Conservation (phyloP, 495 filamentous ascomycete genomes). For the Pseudotulostoma volvatum region DNA sequence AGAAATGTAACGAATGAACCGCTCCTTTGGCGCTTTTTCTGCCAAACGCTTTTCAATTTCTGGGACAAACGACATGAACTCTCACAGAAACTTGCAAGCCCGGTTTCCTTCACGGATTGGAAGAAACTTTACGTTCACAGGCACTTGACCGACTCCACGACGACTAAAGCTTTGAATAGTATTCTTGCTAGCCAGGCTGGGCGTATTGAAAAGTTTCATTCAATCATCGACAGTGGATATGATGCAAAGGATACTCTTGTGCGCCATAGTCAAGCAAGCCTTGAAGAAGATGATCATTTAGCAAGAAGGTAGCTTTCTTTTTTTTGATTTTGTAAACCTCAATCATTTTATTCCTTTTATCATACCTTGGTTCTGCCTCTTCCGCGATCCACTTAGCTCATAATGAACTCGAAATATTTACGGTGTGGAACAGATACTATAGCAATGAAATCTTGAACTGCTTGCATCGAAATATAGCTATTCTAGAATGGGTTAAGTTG, state of each 20-base stretch:
- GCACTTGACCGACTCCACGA: slow-evolving; percentile 33
- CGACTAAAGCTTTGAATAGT: slow-evolving; percentile 44
- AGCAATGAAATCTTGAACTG: slow-evolving; percentile 52
- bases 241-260: slow-evolving; percentile 80
- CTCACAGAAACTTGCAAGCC: slow-evolving; percentile 31
- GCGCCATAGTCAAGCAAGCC: slow-evolving; percentile 39
- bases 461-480: slow-evolving; percentile 65
- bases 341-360: slow-evolving; percentile 1
- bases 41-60: slow-evolving; percentile 43
- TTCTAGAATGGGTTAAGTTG: slow-evolving; percentile 56
- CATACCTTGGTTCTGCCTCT: slow-evolving; percentile 2
- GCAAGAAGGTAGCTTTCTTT: slow-evolving; percentile 47
- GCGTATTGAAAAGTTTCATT: slow-evolving; percentile 50
- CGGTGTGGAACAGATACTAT: slow-evolving; percentile 66
- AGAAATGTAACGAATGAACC: slow-evolving; percentile 48
- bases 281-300: slow-evolving; percentile 56
- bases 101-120: slow-evolving; percentile 55
- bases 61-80: slow-evolving; percentile 60
- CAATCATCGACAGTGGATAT: slow-evolving; percentile 56
- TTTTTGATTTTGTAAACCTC: too few relatives aligned
- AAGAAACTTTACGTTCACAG: slow-evolving; percentile 51
- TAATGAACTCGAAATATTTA: too few relatives aligned
- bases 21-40: slow-evolving; percentile 67
- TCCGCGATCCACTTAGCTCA: too few relatives aligned
- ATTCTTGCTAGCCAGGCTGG: slow-evolving; percentile 52